Evolutionary conservation across 805 yeast species (phyloP), one percentile per base, ranked within the genome.

Genomic region (Zygosaccharomyces siamensis): DNA sequence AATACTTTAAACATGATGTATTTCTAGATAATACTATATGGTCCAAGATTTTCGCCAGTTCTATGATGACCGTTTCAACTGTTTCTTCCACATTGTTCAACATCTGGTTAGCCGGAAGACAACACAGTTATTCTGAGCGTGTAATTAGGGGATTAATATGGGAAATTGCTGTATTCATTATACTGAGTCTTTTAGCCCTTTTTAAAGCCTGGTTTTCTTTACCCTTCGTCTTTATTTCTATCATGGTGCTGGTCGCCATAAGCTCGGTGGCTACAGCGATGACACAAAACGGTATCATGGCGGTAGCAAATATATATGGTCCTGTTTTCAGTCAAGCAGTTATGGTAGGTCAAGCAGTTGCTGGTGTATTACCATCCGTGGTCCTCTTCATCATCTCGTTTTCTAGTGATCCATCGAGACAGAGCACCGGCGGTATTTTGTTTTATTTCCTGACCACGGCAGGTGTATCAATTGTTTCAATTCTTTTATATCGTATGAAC

Each of bases 311-410:
- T 58, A 80, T 84, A 0, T 73, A 81, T 61, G 90, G 93, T 3
- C 75, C 88, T 0, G 76, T 81, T 11, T 86, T 79, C 62, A 90
- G 95, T 8, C 96, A 93, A 60, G 95, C 86, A 0, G 85, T 85
- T 1, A 87, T 93, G 85, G 90, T 90, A 3, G 99, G 99, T 1
- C 96, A 92, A 66, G 96, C 96, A 0, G 71, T 92, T 14, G 89
- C 97, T 0, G 99, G 99, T 2, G 96, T 93, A 0, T 70, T 92
- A 31, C 98, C 99, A 2, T 81, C 96, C 0, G 62, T 86, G 14
- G 67, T 64, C 2, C 45, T 67, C 11, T 60, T 67, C 32, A 16
- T 82, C 85, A 11, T 76, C 80, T 56, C 83, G 81, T 51, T 50
- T 76, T 8, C 78, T 85, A 8, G 80, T 79, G 48, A 50, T 37